Evolutionary conservation across 805 yeast species (phyloP).

Genomic region (Barnettozyma vustinii): DNA sequence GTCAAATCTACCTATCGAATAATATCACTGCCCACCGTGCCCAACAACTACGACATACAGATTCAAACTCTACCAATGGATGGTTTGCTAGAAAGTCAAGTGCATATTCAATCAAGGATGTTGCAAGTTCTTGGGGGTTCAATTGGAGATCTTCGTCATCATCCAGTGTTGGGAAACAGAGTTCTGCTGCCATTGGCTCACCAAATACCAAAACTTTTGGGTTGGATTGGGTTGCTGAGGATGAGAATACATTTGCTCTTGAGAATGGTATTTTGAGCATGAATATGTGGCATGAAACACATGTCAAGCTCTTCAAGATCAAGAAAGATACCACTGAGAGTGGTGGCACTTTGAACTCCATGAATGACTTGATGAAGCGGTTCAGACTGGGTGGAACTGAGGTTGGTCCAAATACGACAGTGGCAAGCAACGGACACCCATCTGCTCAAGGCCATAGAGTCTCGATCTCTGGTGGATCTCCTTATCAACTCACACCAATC

Average conservation of each 20-base stretch:
- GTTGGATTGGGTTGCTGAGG: conserved; percentile 5
- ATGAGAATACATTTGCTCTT: conserved; percentile 11
- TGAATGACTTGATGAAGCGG: conserved; percentile 34
- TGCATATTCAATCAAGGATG: conserved; percentile 23
- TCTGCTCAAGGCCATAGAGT: conserved; percentile 4
- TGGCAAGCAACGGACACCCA: conserved; percentile 9
- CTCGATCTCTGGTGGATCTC: conserved; percentile 16
- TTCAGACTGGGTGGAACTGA: conserved; percentile 26
- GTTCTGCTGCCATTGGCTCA: not conserved
- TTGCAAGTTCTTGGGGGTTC: conserved; percentile 36
- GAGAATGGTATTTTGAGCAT: conserved; percentile 18
- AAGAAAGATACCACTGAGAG: conserved; percentile 29
- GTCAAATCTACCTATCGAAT: conserved; percentile 38
- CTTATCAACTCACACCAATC: conserved; percentile 25
- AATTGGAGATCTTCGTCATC: conserved; percentile 17
- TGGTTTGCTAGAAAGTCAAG: conserved; percentile 25
- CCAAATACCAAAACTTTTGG: conserved; percentile 7
- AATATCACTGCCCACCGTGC: conserved; percentile 8
- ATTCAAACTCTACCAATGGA: conserved; percentile 3
- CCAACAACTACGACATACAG: not conserved
- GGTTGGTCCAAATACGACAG: conserved; percentile 20
- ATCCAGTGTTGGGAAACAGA: conserved; percentile 1
- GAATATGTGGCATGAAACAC: conserved; percentile 18
- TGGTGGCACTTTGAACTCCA: conserved; percentile 37
- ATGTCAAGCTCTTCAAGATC: conserved; percentile 28